Base-by-base conservation (phyloP, 2,329 filamentous ascomycete species). In the Cadophora sp. region DNA sequence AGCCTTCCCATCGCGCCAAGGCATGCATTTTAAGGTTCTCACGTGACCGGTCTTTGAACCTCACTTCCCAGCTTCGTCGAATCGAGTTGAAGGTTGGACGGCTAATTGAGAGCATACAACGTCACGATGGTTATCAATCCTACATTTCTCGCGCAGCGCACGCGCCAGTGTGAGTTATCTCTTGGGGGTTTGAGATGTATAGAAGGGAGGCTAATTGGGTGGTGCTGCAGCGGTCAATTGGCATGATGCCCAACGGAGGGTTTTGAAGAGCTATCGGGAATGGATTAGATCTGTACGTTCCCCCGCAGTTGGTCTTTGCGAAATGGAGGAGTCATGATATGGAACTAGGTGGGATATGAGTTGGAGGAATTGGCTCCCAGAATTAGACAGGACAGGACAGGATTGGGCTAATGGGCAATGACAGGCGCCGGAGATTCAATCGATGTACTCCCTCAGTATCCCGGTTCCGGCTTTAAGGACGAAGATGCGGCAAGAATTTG, bases 401-500 rank as follows among this genome's bases (percentile, higher is more conserved):
- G 20, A 22, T 18, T 50, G 51, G 45, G 59, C 70, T 73, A 66
- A 76, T 45, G 67, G 22, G 11, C 61, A 27, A 62, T 64, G 51
- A 65, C 79, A 99, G 96, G 94, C 94, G 48, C 95, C 96, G 69
- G 94, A 98, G 80, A 95, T 99, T 78, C 96, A 98, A 81, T 91
- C 89, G 70, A 97, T 98, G 93, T 99, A 99, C 88, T 92, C 91
- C 70, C 84, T 99, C 77, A 93, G 92, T 79, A 88, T 97, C 78
- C 94, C 95, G 62, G 89, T 97, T 62, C 92, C 95, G 48, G 85
- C 87, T 71, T 90, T 99, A 78, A 92, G 96, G 75, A 96, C 95
- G 67, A 95, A 96, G 83, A 91, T 98, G 80, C 89, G 96, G 79
- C 92, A 98, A 83, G 94, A 99, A 79, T 99, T 97, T 79, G 96